A percentile compares a stretch with the other conserved stretches of the same genome.
These are phyloP conservation scores for Nephelium lappaceum DNA, from an alignment of 345 rosid genomes.

Conservation along the genomic window DNA sequence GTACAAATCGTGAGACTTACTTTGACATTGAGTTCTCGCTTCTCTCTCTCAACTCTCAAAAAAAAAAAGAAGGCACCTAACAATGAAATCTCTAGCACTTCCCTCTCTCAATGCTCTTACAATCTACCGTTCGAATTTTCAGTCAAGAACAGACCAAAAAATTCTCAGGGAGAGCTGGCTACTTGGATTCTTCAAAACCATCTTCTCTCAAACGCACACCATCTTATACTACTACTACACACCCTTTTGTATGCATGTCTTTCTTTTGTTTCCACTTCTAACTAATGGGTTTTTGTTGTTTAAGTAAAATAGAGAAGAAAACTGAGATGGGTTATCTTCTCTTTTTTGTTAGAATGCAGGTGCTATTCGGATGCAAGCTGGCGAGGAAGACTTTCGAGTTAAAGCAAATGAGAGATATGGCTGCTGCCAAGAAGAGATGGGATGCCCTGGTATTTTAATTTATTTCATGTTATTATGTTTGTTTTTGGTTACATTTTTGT, in stretches of 20 bases:
- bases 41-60: background rate
- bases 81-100: conserved; percentile 51
- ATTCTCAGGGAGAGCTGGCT: conserved; percentile 20
- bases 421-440: conserved; percentile 96
- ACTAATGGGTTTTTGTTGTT: background rate
- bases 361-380: conserved; percentile 61
- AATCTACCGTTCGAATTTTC: conserved; percentile 17
- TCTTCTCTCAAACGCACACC: conserved; percentile 22
- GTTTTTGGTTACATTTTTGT: background rate
- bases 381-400: conserved; percentile 67
- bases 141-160: conserved; percentile 9
- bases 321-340: conserved; percentile 11
- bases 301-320: background rate
- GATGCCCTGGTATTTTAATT: conserved; percentile 64
- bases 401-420: conserved; percentile 91
- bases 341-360: conserved; percentile 38
- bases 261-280: conserved; percentile 15
- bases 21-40: background rate
- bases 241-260: conserved; percentile 29
- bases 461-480: background rate
- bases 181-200: conserved; percentile 25
- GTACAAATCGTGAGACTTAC: background rate
- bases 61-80: too few relatives aligned
- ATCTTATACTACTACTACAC: conserved; percentile 4
- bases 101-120: conserved; percentile 35